Conservation (phyloP, 192 early-diverging fungal genomes). For the Coemansia sp. region DNA sequence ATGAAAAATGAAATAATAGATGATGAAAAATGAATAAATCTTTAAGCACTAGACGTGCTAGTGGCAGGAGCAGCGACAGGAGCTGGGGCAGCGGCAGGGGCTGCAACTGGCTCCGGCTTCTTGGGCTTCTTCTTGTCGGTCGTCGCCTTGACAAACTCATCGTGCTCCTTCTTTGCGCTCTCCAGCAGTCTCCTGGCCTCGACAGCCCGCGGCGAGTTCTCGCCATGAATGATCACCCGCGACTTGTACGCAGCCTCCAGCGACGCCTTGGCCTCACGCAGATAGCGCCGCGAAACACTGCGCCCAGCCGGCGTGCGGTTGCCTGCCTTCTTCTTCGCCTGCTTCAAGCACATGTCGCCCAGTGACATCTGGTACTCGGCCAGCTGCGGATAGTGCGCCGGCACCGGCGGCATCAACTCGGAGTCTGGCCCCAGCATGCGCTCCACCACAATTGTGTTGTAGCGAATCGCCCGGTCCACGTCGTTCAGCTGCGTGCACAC, state of each 20-base stretch:
- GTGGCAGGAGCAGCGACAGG: constrained; percentile 15
- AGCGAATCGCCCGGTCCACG: constrained; percentile 45
- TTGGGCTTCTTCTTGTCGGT: constrained; percentile 46
- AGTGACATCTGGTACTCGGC: constrained; percentile 59
- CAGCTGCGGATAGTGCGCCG: constrained; percentile 59
- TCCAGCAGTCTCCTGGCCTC: constrained; percentile 41
- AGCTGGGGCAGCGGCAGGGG: constrained; percentile 11
- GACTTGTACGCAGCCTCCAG: constrained; percentile 32
- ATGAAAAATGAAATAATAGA: background rate
- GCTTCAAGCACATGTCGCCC: constrained; percentile 59
- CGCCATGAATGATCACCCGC: constrained; percentile 36
- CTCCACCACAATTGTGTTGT: constrained; percentile 43
- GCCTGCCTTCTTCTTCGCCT: constrained; percentile 52
- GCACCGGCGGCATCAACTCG: constrained; percentile 37
- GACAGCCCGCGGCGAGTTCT: constrained; percentile 27
- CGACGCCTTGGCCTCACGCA: constrained; percentile 44
- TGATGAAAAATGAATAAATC: background rate
- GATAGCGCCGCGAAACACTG: constrained; percentile 43
- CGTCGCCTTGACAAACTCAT: constrained; percentile 40
- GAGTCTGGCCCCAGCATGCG: constrained; percentile 46
- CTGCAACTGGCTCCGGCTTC: constrained; percentile 24
- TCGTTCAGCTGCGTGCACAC: constrained; percentile 46
- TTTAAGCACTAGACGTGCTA: constrained; percentile 8
- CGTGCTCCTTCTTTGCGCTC: constrained; percentile 47
- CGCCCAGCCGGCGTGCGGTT: constrained; percentile 50